These are phyloP conservation scores for Epichloe aotearoae DNA, from an alignment of 2,329 filamentous ascomycete species.

Conservation along the genomic window DNA sequence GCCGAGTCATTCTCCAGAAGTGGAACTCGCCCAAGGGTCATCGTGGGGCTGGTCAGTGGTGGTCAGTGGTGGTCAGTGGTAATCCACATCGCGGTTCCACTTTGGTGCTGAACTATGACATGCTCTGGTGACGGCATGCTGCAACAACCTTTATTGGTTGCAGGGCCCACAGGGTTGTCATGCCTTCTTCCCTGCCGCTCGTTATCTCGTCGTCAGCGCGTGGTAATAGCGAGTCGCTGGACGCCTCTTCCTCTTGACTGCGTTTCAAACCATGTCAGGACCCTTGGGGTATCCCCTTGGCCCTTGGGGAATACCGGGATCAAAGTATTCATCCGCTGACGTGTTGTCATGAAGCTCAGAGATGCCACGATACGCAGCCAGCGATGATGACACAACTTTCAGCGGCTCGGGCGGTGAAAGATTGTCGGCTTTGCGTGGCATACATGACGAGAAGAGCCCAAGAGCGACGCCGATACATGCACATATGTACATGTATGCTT, in stretches of 20 bases:
- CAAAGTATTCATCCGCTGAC: too few relatives aligned
- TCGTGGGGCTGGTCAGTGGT: slow-evolving; percentile 1
- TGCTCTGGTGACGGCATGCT: slow-evolving; percentile 5
- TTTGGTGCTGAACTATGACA: slow-evolving; percentile 1
- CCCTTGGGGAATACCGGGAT: too few relatives aligned
- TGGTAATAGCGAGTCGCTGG: too few relatives aligned
- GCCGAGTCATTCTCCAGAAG: slow-evolving; percentile 5
- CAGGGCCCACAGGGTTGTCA: neutral
- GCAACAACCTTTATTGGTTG: neutral
- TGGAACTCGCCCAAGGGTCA: neutral
- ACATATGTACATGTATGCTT: neutral
- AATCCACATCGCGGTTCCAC: slow-evolving; percentile 12
- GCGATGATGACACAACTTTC: neutral
- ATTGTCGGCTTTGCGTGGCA: neutral
- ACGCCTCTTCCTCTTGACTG: too few relatives aligned
- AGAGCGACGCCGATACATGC: too few relatives aligned
- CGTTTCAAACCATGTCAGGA: too few relatives aligned
- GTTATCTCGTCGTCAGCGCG: too few relatives aligned
- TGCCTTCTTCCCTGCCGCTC: too few relatives aligned
- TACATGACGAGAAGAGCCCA: neutral
- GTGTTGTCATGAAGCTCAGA: too few relatives aligned
- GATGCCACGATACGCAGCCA: too few relatives aligned
- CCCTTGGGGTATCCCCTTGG: too few relatives aligned
- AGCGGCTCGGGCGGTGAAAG: neutral
- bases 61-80: neutral